Evolutionary conservation across 345 rosid genomes (phyloP), one percentile per base, ranked within the genome.

Genomic region (Eucalyptus victrix): DNA sequence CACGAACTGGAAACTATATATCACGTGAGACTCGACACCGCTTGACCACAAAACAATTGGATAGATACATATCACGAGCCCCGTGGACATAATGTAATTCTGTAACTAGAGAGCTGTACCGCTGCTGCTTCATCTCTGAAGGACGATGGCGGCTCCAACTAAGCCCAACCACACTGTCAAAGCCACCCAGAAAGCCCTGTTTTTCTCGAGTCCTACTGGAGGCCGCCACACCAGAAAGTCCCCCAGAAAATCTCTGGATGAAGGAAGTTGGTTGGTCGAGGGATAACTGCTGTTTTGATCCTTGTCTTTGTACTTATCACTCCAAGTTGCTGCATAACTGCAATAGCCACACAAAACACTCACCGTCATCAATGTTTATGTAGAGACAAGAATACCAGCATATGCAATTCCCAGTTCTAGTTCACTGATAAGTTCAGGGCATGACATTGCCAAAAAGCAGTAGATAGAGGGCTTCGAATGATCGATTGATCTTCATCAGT

Each of bases 241-340:
- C 9, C 94, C 97, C 34, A 96, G 76, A 86, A 93, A 94, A 91
- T 96, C 99, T 90, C 92, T 89, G 40, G 97, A 93, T 53, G 98
- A 90, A 49, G 96, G 93, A 30, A 94, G 92, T 93, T 96, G 98
- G 91, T 96, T 95, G 53, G 98, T 93, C 81, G 95, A 94, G 8
- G 97, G 91, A 12, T 92, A 93, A 86, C 89, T 95, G 89, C 89
- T 89, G 89, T 90, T 90, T 87, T 92, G 89, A 80, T 94, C 94
- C 92, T 88, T 91, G 91, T 96, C 96, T 90, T 95, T 94, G 88
- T 95, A 87, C 80, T 97, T 97, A 87, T 95, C 99, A 34, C 91
- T 94, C 99, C 99, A 97, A 90, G 98, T 93, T 90, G 88, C 95
- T 49, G 98, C 99, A 92, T 98, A 98, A 93, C 99, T 97, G 93